Evolutionary conservation across 306 rosid species (phyloP), one percentile per base, ranked within the genome.

Genomic region (Canavalia ensiformis): DNA sequence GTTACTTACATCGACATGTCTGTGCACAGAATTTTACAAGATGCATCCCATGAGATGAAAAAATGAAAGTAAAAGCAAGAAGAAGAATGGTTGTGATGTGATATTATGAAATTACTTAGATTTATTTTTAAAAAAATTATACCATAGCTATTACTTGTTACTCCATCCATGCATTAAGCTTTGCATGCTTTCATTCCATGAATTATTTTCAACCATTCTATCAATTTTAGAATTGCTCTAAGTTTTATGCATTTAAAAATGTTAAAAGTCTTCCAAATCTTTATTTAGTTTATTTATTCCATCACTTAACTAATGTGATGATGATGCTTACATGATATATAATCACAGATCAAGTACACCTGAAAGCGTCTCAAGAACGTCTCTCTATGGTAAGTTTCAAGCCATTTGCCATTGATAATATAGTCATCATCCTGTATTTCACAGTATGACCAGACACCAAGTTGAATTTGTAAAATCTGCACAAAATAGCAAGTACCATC

Each of bases 361-460:
- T 76, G 37, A 52, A 41, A 56, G 39, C 69, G 49, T 74, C 54
- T 81, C 77, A 88, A 58, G 80, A 84, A 34, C 91, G 93, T 86
- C 81, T 87, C 5, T 86, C 82, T 57, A 88, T 67, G 2, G 88
- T 90, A 79, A 95, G 86, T 84, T 91, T 91, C 91, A 95, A 84
- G 47, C 99, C 99, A 75, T 91, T 70, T 4, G 89, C 93, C 99
- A 93, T 93, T 65, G 99, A 93, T 62, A 95, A 91, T 49, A 91
- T 90, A 54, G 98, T 93, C 99, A 92, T 95, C 98, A 93, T 95
- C 56, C 97, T 86, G 62, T 93, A 95, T 70, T 88, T 86, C 13
- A 95, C 90, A 3, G 52, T 67, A 74, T 95, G 97, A 25, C 90
- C 97, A 12, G 89, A 81, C 55, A 90, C 94, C 87, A 95, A 84